Percentiles rank a stretch among this genome's conserved stretches.
Conservation (phyloP, 2,329 filamentous ascomycete genomes). For the Cytospora leucostoma region DNA sequence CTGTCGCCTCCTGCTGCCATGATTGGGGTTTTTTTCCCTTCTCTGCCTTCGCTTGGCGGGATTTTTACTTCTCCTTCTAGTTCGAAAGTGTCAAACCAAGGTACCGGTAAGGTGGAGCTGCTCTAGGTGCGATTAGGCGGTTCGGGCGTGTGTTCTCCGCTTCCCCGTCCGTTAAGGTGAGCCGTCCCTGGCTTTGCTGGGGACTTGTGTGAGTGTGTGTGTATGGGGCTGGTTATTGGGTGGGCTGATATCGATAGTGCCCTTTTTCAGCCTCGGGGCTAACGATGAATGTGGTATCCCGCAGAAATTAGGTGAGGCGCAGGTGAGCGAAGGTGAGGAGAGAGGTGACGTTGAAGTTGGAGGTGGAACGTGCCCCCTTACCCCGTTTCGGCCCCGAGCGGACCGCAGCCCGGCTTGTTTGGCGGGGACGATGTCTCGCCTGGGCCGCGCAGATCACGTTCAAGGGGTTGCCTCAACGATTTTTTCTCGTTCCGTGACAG, state of each 20-base stretch:
- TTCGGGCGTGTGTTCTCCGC: too few species aligned
- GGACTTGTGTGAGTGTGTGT: too few species aligned
- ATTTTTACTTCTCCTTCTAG: too few species aligned
- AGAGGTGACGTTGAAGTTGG: neutral
- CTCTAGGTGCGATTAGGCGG: too few species aligned
- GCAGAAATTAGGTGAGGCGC: neutral
- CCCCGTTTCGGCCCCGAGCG: neutral
- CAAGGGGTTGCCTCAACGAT: neutral
- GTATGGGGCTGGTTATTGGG: neutral
- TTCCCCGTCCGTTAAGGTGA: too few species aligned
- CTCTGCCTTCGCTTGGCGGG: neutral
- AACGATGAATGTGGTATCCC: neutral
- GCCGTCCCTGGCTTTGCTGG: too few species aligned
- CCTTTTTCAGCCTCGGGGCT: neutral
- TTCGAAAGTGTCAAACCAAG: too few species aligned
- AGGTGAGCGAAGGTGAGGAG: neutral
- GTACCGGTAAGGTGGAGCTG: too few species aligned
- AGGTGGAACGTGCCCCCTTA: neutral
- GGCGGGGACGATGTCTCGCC: neutral
- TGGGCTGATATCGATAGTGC: neutral
- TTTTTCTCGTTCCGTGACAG: neutral
- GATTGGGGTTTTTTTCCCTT: too few species aligned
- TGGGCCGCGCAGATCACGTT: neutral
- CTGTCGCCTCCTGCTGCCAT: constrained; percentile 16
- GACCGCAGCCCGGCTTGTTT: neutral